Evolutionary conservation across 345 rosid genomes (phyloP).

Genomic region (Anastatica hierochuntica): DNA sequence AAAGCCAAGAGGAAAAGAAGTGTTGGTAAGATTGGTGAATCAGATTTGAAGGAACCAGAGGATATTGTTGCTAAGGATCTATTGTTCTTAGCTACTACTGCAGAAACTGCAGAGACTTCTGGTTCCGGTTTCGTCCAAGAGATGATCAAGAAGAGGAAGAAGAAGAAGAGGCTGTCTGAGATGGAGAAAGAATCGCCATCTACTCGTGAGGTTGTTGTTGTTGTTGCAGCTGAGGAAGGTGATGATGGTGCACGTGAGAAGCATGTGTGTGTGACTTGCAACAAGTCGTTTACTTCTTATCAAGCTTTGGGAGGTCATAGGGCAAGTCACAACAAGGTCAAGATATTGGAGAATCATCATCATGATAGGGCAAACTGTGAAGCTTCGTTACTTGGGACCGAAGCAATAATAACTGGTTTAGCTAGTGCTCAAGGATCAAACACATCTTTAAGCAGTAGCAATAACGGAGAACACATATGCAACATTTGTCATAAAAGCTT

Average conservation of each 20-base stretch:
- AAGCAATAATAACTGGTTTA: constrained; percentile 13
- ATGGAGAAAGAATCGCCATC: constrained; percentile 25
- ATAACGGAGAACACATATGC: constrained; percentile 31
- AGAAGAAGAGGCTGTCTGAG: constrained; percentile 30
- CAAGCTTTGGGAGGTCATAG: constrained; percentile 51
- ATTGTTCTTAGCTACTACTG: constrained; percentile 23
- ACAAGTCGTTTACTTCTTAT: constrained; percentile 34
- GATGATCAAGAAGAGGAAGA: constrained; percentile 7
- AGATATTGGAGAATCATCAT: constrained; percentile 10
- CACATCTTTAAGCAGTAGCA: constrained; percentile 13
- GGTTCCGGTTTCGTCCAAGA: neutral
- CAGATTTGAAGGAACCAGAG: constrained; percentile 1
- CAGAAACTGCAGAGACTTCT: constrained; percentile 12
- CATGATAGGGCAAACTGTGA: constrained; percentile 23
- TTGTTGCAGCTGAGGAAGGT: neutral
- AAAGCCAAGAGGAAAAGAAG: constrained; percentile 34
- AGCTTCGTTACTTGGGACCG: constrained; percentile 18
- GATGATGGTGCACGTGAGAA: constrained; percentile 4
- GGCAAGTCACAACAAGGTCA: constrained; percentile 43
- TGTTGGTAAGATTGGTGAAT: constrained; percentile 12
- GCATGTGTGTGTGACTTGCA: constrained; percentile 32
- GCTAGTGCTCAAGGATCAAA: constrained; percentile 18
- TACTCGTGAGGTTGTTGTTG: neutral
- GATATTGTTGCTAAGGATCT: constrained; percentile 25
- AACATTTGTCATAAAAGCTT: constrained; percentile 29